Base-by-base conservation (phyloP, 2,329 filamentous ascomycete species). In the Rhynchosporium secalis region DNA sequence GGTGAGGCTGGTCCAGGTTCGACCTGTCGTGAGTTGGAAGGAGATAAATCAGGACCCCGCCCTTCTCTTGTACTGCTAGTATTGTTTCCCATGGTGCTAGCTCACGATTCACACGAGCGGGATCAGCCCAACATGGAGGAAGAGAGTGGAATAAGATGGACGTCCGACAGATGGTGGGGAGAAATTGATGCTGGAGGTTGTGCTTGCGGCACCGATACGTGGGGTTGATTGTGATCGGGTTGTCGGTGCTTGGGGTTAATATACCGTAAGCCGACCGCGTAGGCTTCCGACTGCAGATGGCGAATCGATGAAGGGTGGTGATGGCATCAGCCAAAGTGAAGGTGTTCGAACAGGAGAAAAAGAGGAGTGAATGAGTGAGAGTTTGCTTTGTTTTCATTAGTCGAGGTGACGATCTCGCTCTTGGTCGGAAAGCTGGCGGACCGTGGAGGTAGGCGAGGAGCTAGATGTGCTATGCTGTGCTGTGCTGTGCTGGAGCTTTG, bases 71-170 rank as follows among this genome's bases (percentile, higher is more conserved):
- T 69, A 49, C 60, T 70, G 58, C 66, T 20, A 20, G 20, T 20
- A 20, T 20, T 72, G 60, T 73, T 73, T 52, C 72, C 72, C 72
- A 74, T 74, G n/a, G 58, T 72, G 64, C 61, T 65, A 63, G 64
- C 57, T 63, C 64, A 58, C 62, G 62, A 70, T 71, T 61, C 66
- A 68, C 67, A 62, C 48, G 47, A 62, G 43, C 47, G 61, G 60
- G 58, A 68, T 72, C 69, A 72, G 62, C 61, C 65, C 61, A 56
- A 68, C 71, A 71, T 69, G 61, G 66, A 71, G 51, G 43, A 48
- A 9, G 36, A 59, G 63, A 57, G 45, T 12, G 33, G 26, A 58
- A 40, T n/a, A 36, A 59, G 40, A 31, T 57, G 56, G 51, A 47
- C 56, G 43, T 38, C 61, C 46, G 47, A 60, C 49, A 36, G 43